Evolutionary conservation across 2,329 filamentous ascomycete species (phyloP).

Genomic region (Tolypocladium sp.): DNA sequence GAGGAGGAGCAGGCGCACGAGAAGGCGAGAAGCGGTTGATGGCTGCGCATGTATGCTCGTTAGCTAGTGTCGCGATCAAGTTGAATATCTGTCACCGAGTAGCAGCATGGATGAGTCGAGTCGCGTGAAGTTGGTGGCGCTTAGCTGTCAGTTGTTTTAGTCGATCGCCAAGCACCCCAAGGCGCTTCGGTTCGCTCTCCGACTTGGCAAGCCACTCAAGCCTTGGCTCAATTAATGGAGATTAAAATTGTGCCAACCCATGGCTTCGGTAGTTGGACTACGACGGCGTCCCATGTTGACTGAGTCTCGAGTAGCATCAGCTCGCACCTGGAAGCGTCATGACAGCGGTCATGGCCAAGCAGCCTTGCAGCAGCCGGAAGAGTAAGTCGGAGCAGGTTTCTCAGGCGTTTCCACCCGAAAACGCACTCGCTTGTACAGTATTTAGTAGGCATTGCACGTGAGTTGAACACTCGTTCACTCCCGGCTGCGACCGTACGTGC

Average conservation of each 20-base stretch:
- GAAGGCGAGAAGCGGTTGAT: not conserved
- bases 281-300: no score
- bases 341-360: no score
- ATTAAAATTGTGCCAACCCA: not conserved
- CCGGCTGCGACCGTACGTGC: no score
- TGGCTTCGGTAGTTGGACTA: not conserved
- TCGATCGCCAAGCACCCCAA: not conserved
- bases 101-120: not conserved
- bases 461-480: not conserved
- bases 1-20: constrained; percentile 1
- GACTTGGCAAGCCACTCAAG: not conserved
- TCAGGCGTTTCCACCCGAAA: not conserved
- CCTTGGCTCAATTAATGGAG: not conserved
- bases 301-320: no score
- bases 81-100: not conserved
- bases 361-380: no score
- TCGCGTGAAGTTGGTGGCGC: not conserved
- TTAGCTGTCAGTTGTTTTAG: not conserved
- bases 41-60: not conserved
- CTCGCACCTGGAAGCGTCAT: not conserved
- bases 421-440: no score
- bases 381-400: not conserved
- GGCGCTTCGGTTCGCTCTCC: not conserved
- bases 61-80: not conserved
- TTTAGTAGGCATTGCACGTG: no score